Evolutionary conservation across 495 filamentous ascomycete genomes (phyloP), one percentile per base, ranked within the genome.

Genomic region (Penicillium egyptiacum): DNA sequence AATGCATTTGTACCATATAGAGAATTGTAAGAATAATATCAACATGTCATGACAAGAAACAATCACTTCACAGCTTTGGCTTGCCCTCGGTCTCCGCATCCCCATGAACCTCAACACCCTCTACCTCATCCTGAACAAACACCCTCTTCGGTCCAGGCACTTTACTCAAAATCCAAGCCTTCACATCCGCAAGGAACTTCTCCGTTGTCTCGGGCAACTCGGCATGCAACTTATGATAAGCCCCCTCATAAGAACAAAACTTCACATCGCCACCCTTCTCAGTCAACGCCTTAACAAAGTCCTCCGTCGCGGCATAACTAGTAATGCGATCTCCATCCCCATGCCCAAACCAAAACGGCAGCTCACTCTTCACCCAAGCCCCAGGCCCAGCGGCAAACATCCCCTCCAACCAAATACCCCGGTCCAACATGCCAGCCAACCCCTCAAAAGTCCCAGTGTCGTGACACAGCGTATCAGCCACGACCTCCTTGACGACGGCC

Each of bases 371-470:
- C 20, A 53, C 59, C 66, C 69, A 63, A 50, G 69, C 59, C 17
- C 58, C 46, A 46, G 63, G 66, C 28, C 70, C 65, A 55, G 56
- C 54, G 49, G 75, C 53, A 55, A 47, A 55, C 53, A 55, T 55
- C 12, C 62, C 60, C 56, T 70, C 65, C 46, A 66, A 43, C 64
- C 62, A 72, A 42, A 60, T 40, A 3, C 58, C 67, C 31, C 92
- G 82, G 58, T 91, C 87, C 61, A 96, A 67, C 85, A 96, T 83
- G 0, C 83, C 85, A 3, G 85, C 76, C 28, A 95, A 63, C 2
- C 87, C 88, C 66, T 89, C 85, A 19, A 95, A 71, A 39, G 91
- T 96, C 12, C 91, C 92, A 1, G 81, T 89, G 64, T 90, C 78
- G 71, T 95, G 90, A 66, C 83, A 80, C 53, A 96, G 74, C 63